phyloP scores from a whole-genome alignment of 371 early-diverging fungal genomes.

The Blakeslea trispora region DNA sequence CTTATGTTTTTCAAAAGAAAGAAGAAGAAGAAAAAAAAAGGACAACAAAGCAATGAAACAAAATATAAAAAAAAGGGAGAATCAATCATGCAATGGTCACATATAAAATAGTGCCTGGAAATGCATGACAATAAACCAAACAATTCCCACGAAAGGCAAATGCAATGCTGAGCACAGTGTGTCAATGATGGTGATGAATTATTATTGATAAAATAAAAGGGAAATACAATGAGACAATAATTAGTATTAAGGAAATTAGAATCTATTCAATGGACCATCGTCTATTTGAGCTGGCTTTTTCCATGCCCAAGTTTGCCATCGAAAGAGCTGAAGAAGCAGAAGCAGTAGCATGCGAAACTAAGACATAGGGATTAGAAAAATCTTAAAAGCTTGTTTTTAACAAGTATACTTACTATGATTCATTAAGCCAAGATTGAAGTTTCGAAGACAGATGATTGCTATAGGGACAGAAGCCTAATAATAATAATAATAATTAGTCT shows the following conservation, averaged over 20 bases:
- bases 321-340: slow-evolving; percentile 31
- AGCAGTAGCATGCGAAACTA: slow-evolving; percentile 36
- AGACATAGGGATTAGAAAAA: neutral
- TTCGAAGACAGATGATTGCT: slow-evolving; percentile 28
- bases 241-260: neutral
- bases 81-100: neutral
- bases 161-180: too few relatives aligned
- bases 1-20: neutral
- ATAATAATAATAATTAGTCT: too few relatives aligned
- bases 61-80: neutral
- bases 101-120: too few relatives aligned
- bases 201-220: neutral
- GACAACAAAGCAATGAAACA: neutral
- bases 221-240: slow-evolving; percentile 3
- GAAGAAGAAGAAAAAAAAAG: slow-evolving; percentile 1
- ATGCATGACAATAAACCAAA: too few relatives aligned
- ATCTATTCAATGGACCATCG: slow-evolving; percentile 41
- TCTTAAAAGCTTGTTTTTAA: too few relatives aligned
- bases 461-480: slow-evolving; percentile 31
- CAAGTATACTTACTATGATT: slow-evolving; percentile 36
- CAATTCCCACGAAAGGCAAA: too few relatives aligned
- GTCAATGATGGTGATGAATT: too few relatives aligned
- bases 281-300: slow-evolving; percentile 29
- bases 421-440: slow-evolving; percentile 36
- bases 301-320: slow-evolving; percentile 31